Evolutionary conservation across 768 basidiomycete species (phyloP).

Genomic region (Xerocomus potaroensis): DNA sequence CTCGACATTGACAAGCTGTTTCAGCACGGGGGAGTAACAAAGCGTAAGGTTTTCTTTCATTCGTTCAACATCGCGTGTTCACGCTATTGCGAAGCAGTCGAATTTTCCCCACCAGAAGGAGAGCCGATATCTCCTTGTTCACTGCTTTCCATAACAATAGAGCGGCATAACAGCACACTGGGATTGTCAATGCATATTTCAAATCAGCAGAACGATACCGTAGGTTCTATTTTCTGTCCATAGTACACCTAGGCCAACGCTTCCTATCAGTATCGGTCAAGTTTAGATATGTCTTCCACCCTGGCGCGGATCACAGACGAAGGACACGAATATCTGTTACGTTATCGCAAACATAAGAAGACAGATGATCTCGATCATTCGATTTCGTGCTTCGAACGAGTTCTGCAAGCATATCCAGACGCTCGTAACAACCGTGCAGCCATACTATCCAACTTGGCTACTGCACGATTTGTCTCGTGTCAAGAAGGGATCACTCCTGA

Average conservation of each 20-base stretch:
- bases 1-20: not conserved
- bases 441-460: slow-evolving; percentile 13
- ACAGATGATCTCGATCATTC: not conserved
- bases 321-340: not conserved
- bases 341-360: not conserved
- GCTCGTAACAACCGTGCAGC: slow-evolving; percentile 3
- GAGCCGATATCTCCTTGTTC: not conserved
- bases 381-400: slow-evolving; percentile 4
- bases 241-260: not conserved
- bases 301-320: not conserved
- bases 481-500: not conserved
- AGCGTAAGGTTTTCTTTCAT: not conserved
- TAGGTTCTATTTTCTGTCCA: not conserved
- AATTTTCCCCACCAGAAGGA: not conserved
- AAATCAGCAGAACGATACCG: not conserved
- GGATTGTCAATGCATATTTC: not conserved
- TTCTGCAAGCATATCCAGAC: not conserved
- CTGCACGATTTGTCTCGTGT: slow-evolving; percentile 1
- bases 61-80: not conserved
- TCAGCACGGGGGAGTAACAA: not conserved
- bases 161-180: not conserved
- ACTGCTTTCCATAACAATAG: not conserved
- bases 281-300: not conserved
- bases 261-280: not conserved
- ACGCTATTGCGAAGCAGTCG: not conserved